These are phyloP conservation scores for Picochlorum sp. DNA, from an alignment of 139 green algal species.

Conservation along the genomic window DNA sequence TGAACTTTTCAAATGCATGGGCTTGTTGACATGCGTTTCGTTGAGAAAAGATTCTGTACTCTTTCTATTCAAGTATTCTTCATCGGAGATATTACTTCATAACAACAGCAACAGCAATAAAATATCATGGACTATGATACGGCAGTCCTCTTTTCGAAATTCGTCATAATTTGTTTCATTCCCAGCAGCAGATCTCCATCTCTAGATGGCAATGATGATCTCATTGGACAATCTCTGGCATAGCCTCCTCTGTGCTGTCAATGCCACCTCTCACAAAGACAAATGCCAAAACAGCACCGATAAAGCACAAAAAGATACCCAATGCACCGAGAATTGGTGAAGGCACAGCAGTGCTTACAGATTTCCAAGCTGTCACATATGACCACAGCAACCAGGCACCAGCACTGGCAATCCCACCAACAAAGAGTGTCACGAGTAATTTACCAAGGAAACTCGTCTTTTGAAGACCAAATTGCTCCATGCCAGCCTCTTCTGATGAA, in stretches of 20 bases:
- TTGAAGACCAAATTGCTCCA: constrained; percentile 46
- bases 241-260: neutral
- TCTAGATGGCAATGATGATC: too few species aligned
- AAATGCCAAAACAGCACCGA: constrained; percentile 4
- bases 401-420: neutral
- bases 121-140: too few species aligned
- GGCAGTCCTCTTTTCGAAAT: too few species aligned
- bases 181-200: too few species aligned
- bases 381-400: constrained; percentile 14
- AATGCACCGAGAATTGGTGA: constrained; percentile 1
- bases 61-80: too few species aligned
- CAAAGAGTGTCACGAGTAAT: neutral
- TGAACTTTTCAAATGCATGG: too few species aligned
- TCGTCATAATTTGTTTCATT: too few species aligned
- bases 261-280: constrained; percentile 8
- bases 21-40: too few species aligned
- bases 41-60: too few species aligned
- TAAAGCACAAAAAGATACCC: neutral
- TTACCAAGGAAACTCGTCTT: constrained; percentile 18
- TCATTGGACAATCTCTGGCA: too few species aligned
- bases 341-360: neutral
- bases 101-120: too few species aligned
- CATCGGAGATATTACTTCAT: too few species aligned
- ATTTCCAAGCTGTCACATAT: constrained; percentile 21
- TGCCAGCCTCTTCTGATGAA: constrained; percentile 37